These are phyloP conservation scores for Trichoderma pleuroti DNA, from an alignment of 2,329 filamentous ascomycete genomes.

Conservation along the genomic window DNA sequence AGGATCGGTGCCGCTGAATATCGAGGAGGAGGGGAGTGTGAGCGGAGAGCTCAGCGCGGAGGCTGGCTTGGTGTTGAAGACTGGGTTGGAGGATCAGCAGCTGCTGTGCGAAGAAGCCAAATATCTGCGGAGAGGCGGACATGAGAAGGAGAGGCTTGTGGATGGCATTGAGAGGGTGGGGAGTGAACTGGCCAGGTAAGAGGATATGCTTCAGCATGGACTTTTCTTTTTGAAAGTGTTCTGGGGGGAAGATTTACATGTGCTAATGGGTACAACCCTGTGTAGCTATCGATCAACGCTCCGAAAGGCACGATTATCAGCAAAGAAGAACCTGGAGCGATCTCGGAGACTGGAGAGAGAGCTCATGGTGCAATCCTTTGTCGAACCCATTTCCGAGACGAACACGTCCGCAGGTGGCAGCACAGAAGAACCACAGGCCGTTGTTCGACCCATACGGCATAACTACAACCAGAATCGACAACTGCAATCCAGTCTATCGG, in stretches of 20 bases:
- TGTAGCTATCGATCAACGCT: conserved; percentile 61
- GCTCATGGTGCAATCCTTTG: conserved; percentile 65
- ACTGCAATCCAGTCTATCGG: conserved; percentile 42
- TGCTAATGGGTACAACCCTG: not conserved
- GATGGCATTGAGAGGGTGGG: conserved; percentile 64
- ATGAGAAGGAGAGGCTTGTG: conserved; percentile 62
- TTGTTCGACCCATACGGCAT: conserved; percentile 24
- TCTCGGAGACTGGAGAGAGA: conserved; percentile 75
- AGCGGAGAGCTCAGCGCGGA: conserved; percentile 73
- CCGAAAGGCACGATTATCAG: conserved; percentile 75
- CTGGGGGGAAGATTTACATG: not conserved
- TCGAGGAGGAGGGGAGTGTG: conserved; percentile 49
- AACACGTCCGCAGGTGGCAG: conserved; percentile 28
- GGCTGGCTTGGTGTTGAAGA: conserved; percentile 73
- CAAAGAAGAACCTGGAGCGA: conserved; percentile 68
- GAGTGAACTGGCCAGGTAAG: conserved; percentile 68
- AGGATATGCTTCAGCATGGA: not conserved
- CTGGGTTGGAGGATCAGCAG: conserved; percentile 80
- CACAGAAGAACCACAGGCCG: conserved; percentile 16
- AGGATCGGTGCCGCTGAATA: conserved; percentile 51
- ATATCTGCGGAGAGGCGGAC: conserved; percentile 55
- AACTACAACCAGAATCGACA: conserved; percentile 28
- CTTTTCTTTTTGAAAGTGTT: not conserved
- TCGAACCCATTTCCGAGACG: conserved; percentile 39
- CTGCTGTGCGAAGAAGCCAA: conserved; percentile 73